Conservation (phyloP, 2,329 filamentous ascomycete genomes). For the Sporothrix humicola region DNA sequence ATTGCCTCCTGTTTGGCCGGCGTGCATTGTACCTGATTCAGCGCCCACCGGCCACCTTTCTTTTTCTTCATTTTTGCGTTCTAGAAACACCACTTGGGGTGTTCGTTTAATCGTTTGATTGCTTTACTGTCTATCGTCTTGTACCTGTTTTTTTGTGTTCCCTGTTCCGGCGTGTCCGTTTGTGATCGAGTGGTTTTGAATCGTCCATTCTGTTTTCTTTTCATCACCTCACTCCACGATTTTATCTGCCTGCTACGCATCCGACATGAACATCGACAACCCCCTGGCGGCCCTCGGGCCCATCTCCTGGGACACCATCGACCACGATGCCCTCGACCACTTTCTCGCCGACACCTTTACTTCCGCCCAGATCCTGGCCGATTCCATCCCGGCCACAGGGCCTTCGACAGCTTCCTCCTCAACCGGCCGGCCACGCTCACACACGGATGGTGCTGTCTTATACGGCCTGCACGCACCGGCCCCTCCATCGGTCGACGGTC, state of each 20-base stretch:
- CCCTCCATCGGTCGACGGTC: not conserved
- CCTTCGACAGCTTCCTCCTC: slow-evolving; percentile 39
- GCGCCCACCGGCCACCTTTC: not conserved
- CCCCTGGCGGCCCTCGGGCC: slow-evolving; percentile 61
- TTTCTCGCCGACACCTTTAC: slow-evolving; percentile 36
- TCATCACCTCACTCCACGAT: too few relatives aligned
- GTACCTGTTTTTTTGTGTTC: not conserved
- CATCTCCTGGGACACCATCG: slow-evolving; percentile 53
- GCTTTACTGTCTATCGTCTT: too few relatives aligned
- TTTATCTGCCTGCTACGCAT: too few relatives aligned
- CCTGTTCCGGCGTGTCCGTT: not conserved
- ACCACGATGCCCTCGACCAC: slow-evolving; percentile 29
- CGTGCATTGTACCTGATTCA: slow-evolving; percentile 18
- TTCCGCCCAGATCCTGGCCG: slow-evolving; percentile 36
- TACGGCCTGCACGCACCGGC: slow-evolving; percentile 36
- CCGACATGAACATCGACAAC: slow-evolving; percentile 40
- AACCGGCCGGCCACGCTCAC: slow-evolving; percentile 57
- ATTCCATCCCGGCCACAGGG: slow-evolving; percentile 33
- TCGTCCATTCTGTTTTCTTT: not conserved
- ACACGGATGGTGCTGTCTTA: slow-evolving; percentile 58
- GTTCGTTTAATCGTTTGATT: too few relatives aligned
- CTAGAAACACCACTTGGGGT: too few relatives aligned
- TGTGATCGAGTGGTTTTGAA: not conserved
- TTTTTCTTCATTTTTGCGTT: not conserved
- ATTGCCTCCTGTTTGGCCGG: not conserved